Evolutionary conservation across 371 early-diverging fungal species (phyloP).

Genomic region (Mortierella sp.): DNA sequence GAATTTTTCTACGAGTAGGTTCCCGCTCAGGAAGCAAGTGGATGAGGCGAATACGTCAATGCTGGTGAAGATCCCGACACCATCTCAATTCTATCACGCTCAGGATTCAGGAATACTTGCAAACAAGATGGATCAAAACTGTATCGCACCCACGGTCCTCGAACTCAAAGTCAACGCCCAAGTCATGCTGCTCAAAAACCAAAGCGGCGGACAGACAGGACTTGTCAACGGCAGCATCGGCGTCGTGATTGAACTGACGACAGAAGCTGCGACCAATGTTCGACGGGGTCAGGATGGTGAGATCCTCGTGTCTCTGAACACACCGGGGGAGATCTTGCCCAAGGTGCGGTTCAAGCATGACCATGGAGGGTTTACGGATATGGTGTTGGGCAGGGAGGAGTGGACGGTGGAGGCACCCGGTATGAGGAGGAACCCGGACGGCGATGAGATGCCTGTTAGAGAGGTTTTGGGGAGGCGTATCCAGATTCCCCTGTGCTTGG

Average conservation of each 20-base stretch:
- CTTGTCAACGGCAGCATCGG: constrained; percentile 76
- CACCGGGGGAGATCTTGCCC: constrained; percentile 28
- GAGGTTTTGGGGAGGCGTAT: constrained; percentile 22
- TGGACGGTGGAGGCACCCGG: constrained; percentile 26
- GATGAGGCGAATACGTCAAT: constrained; percentile 33
- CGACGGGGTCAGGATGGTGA: constrained; percentile 13
- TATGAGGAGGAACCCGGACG: not conserved
- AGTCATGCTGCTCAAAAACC: constrained; percentile 65
- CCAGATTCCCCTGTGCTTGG: constrained; percentile 73
- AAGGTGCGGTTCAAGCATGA: constrained; percentile 41
- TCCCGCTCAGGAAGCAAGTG: constrained; percentile 46
- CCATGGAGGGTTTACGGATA: constrained; percentile 16
- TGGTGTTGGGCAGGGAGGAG: constrained; percentile 40
- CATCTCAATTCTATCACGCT: constrained; percentile 21
- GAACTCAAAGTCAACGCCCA: constrained; percentile 68
- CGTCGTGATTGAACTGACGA: constrained; percentile 54
- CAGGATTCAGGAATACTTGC: constrained; percentile 13
- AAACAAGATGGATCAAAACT: constrained; percentile 31
- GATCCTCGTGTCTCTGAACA: constrained; percentile 22
- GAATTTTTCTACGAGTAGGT: constrained; percentile 14
- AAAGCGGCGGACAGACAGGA: constrained; percentile 56
- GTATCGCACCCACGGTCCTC: constrained; percentile 44
- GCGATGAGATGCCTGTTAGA: constrained; percentile 19
- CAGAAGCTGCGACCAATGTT: constrained; percentile 11
- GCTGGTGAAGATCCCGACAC: constrained; percentile 20